Conservation (phyloP, 2,329 filamentous ascomycete species). For the Neofusicoccum umdonicola region DNA sequence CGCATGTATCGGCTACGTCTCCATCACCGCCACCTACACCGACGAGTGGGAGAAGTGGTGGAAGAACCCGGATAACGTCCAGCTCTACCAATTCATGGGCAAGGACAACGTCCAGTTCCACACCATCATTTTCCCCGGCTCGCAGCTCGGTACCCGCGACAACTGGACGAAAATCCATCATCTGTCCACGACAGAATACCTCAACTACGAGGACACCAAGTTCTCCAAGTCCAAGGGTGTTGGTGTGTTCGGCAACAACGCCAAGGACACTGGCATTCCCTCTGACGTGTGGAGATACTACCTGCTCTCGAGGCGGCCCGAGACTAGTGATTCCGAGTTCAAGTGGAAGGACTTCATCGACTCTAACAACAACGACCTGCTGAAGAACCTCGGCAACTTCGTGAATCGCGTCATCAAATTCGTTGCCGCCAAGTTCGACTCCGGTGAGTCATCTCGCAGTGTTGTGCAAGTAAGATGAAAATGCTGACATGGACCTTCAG, state of each 20-base stretch:
- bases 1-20: conserved; percentile 91
- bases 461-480: not conserved
- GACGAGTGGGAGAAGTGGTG: conserved; percentile 92
- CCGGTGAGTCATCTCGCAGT: conserved; percentile 39
- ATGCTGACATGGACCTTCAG: conserved; percentile 20
- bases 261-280: conserved; percentile 78
- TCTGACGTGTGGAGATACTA: conserved; percentile 94
- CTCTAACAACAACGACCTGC: conserved; percentile 85
- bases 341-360: conserved; percentile 83
- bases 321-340: conserved; percentile 84
- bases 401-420: conserved; percentile 62
- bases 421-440: conserved; percentile 69
- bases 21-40: conserved; percentile 88
- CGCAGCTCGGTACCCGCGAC: conserved; percentile 78
- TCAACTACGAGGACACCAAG: conserved; percentile 62
- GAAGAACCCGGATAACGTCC: conserved; percentile 83
- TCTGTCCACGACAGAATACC: conserved; percentile 53
- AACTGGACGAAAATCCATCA: conserved; percentile 89
- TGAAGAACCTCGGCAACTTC: conserved; percentile 66
- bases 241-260: conserved; percentile 88
- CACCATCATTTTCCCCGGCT: conserved; percentile 86
- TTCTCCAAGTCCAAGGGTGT: conserved; percentile 89
- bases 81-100: conserved; percentile 89
- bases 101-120: conserved; percentile 89
- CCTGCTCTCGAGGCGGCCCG: conserved; percentile 79